Conservation (phyloP, 176 grass and related monocot genomes). For the Ensete ventricosum region DNA sequence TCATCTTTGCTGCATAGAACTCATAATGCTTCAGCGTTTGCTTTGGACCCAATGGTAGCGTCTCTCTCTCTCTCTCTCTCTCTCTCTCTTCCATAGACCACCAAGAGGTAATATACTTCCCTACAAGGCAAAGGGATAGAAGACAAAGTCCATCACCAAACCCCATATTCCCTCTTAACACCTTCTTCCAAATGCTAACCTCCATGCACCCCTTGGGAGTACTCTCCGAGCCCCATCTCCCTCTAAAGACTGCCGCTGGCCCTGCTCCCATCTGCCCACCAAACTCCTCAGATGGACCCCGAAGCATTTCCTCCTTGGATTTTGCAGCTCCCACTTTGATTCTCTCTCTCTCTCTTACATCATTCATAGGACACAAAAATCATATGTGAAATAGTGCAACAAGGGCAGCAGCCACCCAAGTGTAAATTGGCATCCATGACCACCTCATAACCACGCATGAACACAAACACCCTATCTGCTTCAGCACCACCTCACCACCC, state of each 20-base stretch:
- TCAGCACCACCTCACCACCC: not conserved
- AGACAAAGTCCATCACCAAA: not conserved
- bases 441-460: not conserved
- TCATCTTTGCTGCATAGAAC: too few relatives aligned
- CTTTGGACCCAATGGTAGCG: too few relatives aligned
- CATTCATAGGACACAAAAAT: slow-evolving; percentile 3
- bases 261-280: slow-evolving; percentile 7
- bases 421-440: slow-evolving; percentile 6
- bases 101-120: not conserved
- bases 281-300: slow-evolving; percentile 18
- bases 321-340: not conserved
- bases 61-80: not conserved
- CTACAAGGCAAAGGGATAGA: not conserved
- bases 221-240: not conserved
- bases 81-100: not conserved
- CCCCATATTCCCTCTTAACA: not conserved
- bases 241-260: slow-evolving; percentile 15
- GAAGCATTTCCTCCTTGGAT: slow-evolving; percentile 20
- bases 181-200: slow-evolving; percentile 1
- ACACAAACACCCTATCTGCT: not conserved
- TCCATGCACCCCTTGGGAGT: not conserved
- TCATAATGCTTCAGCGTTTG: too few relatives aligned
- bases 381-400: slow-evolving; percentile 9
- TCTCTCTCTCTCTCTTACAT: slow-evolving; percentile 12
- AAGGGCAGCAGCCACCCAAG: not conserved